A percentile compares a stretch with the other conserved stretches of the same genome.
Conservation (phyloP, 192 early-diverging fungal species). For the Fimicolochytrium jonesii region DNA sequence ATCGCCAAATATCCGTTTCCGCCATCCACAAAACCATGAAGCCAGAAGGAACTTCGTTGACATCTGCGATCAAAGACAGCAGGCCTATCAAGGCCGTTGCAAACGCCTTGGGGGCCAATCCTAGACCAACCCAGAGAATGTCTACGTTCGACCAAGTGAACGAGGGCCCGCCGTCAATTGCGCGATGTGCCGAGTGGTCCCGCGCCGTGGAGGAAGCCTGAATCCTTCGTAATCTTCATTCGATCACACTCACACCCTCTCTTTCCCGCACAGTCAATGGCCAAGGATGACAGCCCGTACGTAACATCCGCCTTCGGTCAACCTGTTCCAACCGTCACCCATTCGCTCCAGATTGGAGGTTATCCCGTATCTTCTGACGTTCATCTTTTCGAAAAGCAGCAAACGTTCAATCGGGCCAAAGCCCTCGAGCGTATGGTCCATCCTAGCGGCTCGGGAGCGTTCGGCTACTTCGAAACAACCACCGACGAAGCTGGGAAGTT, state of each 20-base stretch:
- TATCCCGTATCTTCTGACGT: slow-evolving; percentile 8
- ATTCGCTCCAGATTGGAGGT: neutral
- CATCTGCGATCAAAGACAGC: neutral
- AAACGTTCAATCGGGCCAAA: slow-evolving; percentile 7
- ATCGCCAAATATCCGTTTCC: too few species aligned
- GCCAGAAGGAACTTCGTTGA: too few species aligned
- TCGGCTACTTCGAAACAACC: slow-evolving; percentile 1
- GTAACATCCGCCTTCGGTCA: neutral
- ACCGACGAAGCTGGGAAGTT: neutral
- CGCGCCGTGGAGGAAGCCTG: neutral
- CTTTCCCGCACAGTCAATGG: neutral
- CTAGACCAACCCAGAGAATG: slow-evolving; percentile 1
- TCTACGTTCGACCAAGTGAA: neutral
- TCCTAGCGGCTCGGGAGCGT: slow-evolving; percentile 3
- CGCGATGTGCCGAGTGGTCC: neutral
- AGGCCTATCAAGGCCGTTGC: neutral
- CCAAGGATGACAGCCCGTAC: slow-evolving; percentile 8
- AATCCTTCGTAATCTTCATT: neutral
- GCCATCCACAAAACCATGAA: too few species aligned
- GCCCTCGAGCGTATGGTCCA: slow-evolving; percentile 2
- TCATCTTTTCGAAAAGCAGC: neutral
- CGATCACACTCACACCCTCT: neutral
- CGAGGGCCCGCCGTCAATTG: slow-evolving; percentile 1
- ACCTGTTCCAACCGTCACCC: neutral
- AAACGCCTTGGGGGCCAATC: slow-evolving; percentile 4